Conservation (phyloP, 768 basidiomycete species). For the Auriculariales sp. region DNA sequence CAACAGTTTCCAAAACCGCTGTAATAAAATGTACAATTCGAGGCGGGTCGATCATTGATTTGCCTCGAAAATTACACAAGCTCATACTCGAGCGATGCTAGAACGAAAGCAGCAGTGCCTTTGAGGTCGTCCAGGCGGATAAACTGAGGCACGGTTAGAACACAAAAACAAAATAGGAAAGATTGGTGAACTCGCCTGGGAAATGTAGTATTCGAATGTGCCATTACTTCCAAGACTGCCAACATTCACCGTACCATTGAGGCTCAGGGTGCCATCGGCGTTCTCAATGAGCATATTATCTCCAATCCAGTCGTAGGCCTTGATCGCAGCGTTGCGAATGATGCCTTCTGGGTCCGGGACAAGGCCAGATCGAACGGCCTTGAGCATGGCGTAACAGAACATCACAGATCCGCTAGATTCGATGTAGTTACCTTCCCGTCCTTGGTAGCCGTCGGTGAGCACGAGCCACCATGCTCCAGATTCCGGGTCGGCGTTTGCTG, state of each 20-base stretch:
- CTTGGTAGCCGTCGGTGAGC: slow-evolving; percentile 33
- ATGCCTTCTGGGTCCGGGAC: slow-evolving; percentile 25
- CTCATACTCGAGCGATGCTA: slow-evolving; percentile 31
- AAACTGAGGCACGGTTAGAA: slow-evolving; percentile 18
- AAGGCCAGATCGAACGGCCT: slow-evolving; percentile 27
- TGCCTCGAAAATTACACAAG: slow-evolving; percentile 10
- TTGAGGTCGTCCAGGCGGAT: slow-evolving; percentile 30
- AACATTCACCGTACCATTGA: slow-evolving; percentile 30
- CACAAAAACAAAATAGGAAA: slow-evolving; percentile 23
- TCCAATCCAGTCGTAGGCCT: slow-evolving; percentile 27
- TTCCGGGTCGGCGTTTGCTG: slow-evolving; percentile 23
- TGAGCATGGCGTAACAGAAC: slow-evolving; percentile 32
- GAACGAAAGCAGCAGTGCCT: slow-evolving; percentile 29
- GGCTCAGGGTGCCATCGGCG: slow-evolving; percentile 28
- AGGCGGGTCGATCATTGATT: too few species aligned
- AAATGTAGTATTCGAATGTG: background rate
- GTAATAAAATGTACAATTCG: too few species aligned
- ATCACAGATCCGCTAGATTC: slow-evolving; percentile 32
- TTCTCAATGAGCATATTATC: slow-evolving; percentile 26
- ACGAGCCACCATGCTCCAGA: slow-evolving; percentile 37
- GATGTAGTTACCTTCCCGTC: slow-evolving; percentile 29
- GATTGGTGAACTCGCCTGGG: slow-evolving; percentile 28
- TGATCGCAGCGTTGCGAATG: slow-evolving; percentile 22
- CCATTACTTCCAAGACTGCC: slow-evolving; percentile 4
- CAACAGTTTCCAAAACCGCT: too few species aligned